Evolutionary conservation across 768 basidiomycete species (phyloP), one percentile per base, ranked within the genome.

Genomic region (Kwoniella sp.): DNA sequence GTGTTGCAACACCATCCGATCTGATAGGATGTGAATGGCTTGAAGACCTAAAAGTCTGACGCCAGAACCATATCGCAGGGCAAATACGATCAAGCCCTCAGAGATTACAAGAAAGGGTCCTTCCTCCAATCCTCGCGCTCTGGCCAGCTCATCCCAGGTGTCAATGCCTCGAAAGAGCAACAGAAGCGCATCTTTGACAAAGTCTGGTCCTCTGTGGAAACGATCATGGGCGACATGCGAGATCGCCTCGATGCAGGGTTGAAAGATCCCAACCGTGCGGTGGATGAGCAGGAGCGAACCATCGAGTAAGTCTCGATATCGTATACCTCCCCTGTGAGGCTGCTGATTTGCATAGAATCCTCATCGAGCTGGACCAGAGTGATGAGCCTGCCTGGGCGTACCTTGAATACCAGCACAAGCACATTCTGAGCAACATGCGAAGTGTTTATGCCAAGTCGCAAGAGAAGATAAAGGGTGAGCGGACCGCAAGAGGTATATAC

Each of bases 61-160:
- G 28, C 3, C 23, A 27, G 34, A 17, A 14, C 17, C 19, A 5
- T 3, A 27, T 28, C n/a, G 17, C 63, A 95, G 90, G 89, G 90
- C 12, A 87, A 87, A 47, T 98, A 92, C 70, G 95, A 98, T 52
- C 82, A 85, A 28, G 93, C 92, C 0, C 78, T 99, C 67, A 83
- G 90, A 17, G 91, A 95, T 62, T 99, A 98, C 78, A 93, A 93
- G 77, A 96, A 95, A 73, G 95, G 93, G 19, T 89, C 90, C 59
- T 84, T 87, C 73, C 78, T 96, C 25, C 80, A 93, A 37, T 87
- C 91, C 66, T 85, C 87, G 8, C 83, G 89, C n/a, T 88, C 91
- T 0, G 86, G 85, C 0, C 89, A 90, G 67, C 78, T 90, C 2
- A 77, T 89, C 2, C 86, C 89, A 2, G 79, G 83, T 17, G 56